phyloP scores from a whole-genome alignment of 1,284 basidiomycete species.

The Naganishia albida region DNA sequence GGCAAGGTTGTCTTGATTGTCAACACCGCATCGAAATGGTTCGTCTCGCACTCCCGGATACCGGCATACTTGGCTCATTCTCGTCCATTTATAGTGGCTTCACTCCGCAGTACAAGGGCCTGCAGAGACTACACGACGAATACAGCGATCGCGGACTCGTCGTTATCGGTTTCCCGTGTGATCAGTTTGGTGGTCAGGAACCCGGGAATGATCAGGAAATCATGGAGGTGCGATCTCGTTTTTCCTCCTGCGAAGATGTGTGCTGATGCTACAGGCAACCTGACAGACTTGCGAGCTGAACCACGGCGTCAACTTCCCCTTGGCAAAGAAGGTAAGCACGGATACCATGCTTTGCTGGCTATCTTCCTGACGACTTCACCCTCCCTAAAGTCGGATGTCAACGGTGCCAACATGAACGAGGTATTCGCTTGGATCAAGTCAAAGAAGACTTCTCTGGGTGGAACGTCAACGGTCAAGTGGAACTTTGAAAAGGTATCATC shows the following conservation, averaged over 20 bases:
- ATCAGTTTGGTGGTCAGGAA: constrained; percentile 60
- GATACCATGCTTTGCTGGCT: neutral
- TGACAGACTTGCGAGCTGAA: constrained; percentile 57
- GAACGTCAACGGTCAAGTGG: constrained; percentile 49
- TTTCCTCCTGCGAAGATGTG: neutral
- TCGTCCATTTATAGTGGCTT: constrained; percentile 41
- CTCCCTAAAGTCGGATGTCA: constrained; percentile 69
- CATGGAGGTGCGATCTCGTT: constrained; percentile 50
- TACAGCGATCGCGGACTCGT: constrained; percentile 57
- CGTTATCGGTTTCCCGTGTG: constrained; percentile 57
- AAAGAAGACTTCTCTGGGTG: constrained; percentile 44
- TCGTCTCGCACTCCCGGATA: constrained; percentile 30
- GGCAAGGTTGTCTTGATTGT: constrained; percentile 60
- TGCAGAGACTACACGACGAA: constrained; percentile 57
- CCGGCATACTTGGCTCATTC: neutral
- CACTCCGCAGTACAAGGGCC: constrained; percentile 56
- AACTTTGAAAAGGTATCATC: constrained; percentile 34
- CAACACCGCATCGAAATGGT: constrained; percentile 60
- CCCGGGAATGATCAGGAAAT: constrained; percentile 70
- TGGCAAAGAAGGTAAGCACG: constrained; percentile 67
- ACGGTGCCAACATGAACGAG: constrained; percentile 73
- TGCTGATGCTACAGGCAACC: neutral
- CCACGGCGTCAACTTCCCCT: constrained; percentile 72
- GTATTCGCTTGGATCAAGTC: constrained; percentile 84
- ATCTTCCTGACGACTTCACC: neutral